Evolutionary conservation across 305 asterid species (phyloP), one percentile per base, ranked within the genome.

Genomic region (Fraxinus platypoda): DNA sequence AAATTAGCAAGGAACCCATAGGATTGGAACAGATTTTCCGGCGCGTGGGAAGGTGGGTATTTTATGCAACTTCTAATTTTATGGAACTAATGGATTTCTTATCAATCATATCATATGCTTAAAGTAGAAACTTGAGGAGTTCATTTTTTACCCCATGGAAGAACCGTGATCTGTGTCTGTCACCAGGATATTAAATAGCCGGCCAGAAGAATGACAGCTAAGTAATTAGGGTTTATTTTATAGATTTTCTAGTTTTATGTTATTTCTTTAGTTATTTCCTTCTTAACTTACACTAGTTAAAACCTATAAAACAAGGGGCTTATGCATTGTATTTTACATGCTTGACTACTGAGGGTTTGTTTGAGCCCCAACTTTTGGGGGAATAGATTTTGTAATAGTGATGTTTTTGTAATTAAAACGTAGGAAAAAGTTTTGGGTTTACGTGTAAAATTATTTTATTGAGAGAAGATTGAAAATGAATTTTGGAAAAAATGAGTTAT

Each of bases 1-100:
- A 26, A 23, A 66, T 28, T 26, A 78, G 74, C 82, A 81, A 41
- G 37, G 38, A 64, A 23, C 73, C 81, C 73, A 81, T 62, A 52
- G 25, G 43, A 3, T 21, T 57, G 68, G 68, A 57, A 57, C 68
- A 57, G 68, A 57, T 57, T 57, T 57, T 57, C 68, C 0, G 28
- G 11, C 8, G 68, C 25, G 1, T 17, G 66, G 23, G 25, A 54
- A 54, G 59, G 66, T 54, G 25, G 25, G 66, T 54, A 38, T 54
- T 54, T 54, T 54, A 17, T 54, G 23, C 66, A 54, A 54, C 66
- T n/a, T n/a, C 25, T 15, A 54, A 54, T 54, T 54, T 17, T 54
- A 57, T 1, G 19, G 4, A 49, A 49, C 19, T 49, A 49, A 49
- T 15, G 59, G 13, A n/a, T 19, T 19, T 57, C 68, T 57, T 7